Base-by-base conservation (phyloP, 2,329 filamentous ascomycete genomes). In the Ramularia collo-cygni region DNA sequence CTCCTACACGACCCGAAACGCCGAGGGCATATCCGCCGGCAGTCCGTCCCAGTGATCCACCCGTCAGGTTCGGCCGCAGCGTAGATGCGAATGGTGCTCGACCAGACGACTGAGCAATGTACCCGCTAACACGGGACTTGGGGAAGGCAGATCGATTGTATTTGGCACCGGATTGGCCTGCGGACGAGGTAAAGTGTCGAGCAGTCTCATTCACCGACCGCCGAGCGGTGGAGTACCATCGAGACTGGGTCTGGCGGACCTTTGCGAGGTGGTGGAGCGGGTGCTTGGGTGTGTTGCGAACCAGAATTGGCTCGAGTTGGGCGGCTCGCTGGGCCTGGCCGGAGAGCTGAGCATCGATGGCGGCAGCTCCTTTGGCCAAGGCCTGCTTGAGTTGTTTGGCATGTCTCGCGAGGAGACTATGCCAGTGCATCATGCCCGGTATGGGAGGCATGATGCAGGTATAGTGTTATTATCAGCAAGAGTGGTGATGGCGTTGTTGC, bases 21-120 rank as follows among this genome's bases (percentile, higher is more conserved):
- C 58, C 57, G 40, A 85, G 67, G 48, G 74, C 74, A 60, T 98
- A 98, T n/a, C 92, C 92, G 50, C 90, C 88, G 6, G 89, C 85
- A 28, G 85, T 86, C 41, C 90, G 79, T 24, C 85, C 81, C 31
- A 95, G 68, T 16, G 86, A 81, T 29, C 90, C 89, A 34, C 88
- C 90, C 0, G 89, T 95, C 49, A 96, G 69, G 59, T 95, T 96
- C 2, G 92, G 92, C 26, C 92, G 83, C 26, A 98, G 77, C 1
- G 89, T 83, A 36, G 81, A 87, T 3, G 88, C 84, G 62, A 96
- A 96, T 0, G 90, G 90, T 19, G 88, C 81, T 36, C 85, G 79
- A 18, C 80, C 79, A 12, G 85, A 79, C 43, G 84, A 75, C 46
- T 79, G 76, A 21, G 70, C 72, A 40, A 83, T 67, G 14, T 73